Conservation (phyloP, 495 filamentous ascomycete genomes). For the Xylaria longipes region DNA sequence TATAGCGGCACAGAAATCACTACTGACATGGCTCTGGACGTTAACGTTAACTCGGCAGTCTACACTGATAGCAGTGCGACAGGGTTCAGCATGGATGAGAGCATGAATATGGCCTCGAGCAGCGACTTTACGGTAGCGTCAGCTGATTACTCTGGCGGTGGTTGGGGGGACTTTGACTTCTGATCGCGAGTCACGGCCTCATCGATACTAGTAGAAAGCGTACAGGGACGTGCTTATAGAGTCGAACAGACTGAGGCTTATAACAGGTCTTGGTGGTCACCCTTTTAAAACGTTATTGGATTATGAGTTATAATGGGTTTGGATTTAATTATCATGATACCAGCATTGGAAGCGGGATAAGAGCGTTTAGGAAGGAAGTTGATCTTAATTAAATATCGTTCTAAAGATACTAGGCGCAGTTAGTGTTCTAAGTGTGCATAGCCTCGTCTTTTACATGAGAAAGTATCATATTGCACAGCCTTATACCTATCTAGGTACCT, state of each 20-base stretch:
- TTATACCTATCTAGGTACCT: no score
- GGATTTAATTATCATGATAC: conserved; percentile 13
- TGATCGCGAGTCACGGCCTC: conserved; percentile 11
- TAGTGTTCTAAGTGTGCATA: not conserved
- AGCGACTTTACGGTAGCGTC: conserved; percentile 20
- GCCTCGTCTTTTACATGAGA: not conserved
- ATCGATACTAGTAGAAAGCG: not conserved
- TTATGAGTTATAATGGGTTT: not conserved
- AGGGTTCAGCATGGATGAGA: conserved; percentile 29
- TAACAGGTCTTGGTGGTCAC: not conserved
- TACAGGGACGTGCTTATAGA: not conserved
- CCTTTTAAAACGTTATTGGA: not conserved
- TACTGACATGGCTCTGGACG: not conserved
- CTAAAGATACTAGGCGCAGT: not conserved
- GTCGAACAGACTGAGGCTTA: not conserved
- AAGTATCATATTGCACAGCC: not conserved
- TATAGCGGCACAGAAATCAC: conserved; percentile 18
- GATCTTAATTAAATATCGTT: not conserved
- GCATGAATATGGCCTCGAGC: conserved; percentile 25
- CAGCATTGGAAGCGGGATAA: conserved; percentile 1
- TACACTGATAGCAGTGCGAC: conserved; percentile 21
- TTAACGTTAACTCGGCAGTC: conserved; percentile 21
- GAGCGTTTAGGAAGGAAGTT: not conserved
- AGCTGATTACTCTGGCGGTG: conserved; percentile 36
- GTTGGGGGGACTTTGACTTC: conserved; percentile 31